Evolutionary conservation across 2,329 filamentous ascomycete genomes (phyloP).

Genomic region (Alternaria ventricosa): DNA sequence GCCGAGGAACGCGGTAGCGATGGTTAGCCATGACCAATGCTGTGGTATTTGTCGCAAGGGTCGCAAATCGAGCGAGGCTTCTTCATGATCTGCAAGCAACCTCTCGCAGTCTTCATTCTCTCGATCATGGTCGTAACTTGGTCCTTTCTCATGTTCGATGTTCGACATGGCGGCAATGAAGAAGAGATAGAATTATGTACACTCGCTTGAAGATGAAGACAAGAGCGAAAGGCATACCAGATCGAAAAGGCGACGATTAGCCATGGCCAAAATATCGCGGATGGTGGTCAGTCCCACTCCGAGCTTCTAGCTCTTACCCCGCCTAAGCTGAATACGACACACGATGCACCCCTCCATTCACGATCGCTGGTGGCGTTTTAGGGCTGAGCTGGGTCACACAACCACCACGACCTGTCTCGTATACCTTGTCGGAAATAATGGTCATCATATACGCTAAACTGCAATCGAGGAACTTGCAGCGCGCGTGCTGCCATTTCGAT

Average conservation of each 20-base stretch:
- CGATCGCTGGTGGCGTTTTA: conserved; percentile 22
- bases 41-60: background rate
- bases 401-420: background rate
- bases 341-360: conserved; percentile 13
- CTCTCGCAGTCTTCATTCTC: background rate
- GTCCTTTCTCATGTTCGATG: background rate
- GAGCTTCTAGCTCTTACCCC: conserved; percentile 15
- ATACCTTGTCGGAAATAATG: background rate
- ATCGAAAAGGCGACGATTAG: background rate
- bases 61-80: background rate
- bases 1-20: background rate
- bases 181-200: background rate
- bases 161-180: background rate
- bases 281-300: background rate
- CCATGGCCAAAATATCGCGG: background rate
- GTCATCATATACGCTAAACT: too few species aligned
- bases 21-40: background rate
- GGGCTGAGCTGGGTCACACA: conserved; percentile 17
- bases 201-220: background rate
- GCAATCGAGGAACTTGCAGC: background rate
- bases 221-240: background rate
- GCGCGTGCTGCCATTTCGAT: background rate
- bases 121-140: background rate
- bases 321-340: conserved; percentile 22
- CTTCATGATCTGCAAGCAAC: background rate